Evolutionary conservation across 2,329 filamentous ascomycete species (phyloP).

Genomic region (Arthroderma sp.): DNA sequence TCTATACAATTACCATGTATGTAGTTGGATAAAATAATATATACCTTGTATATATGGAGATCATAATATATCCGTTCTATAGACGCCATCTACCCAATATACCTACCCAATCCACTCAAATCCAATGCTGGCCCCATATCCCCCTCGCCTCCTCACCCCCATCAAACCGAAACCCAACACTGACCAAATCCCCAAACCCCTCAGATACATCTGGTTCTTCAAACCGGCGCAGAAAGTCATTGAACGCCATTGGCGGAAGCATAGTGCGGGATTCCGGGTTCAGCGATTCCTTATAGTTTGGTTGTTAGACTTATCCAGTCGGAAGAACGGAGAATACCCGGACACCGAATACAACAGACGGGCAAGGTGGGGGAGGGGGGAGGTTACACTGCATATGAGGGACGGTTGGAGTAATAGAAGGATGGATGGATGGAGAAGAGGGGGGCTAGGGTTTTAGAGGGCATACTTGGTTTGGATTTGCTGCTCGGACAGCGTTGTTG

Average conservation of each 20-base stretch:
- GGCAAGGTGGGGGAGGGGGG: conserved; percentile 5
- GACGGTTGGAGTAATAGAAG: conserved; percentile 1
- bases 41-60: background rate
- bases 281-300: conserved; percentile 37
- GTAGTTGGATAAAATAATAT: too few relatives aligned
- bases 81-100: background rate
- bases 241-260: conserved; percentile 71
- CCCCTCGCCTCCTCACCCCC: conserved; percentile 56
- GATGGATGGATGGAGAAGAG: conserved; percentile 7
- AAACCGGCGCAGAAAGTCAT: conserved; percentile 59
- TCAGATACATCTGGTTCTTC: conserved; percentile 59
- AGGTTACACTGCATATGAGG: background rate
- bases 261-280: conserved; percentile 70
- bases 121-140: conserved; percentile 70
- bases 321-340: background rate
- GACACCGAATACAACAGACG: background rate
- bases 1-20: background rate
- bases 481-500: conserved; percentile 71
- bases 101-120: conserved; percentile 30
- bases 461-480: conserved; percentile 38
- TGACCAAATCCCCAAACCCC: conserved; percentile 70
- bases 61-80: background rate
- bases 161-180: conserved; percentile 62
- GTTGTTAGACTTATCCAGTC: conserved; percentile 28
- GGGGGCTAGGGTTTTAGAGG: background rate